Evolutionary conservation across 306 rosid genomes (phyloP), one percentile per base, ranked within the genome.

Genomic region (Sphenostylis stenocarpa): DNA sequence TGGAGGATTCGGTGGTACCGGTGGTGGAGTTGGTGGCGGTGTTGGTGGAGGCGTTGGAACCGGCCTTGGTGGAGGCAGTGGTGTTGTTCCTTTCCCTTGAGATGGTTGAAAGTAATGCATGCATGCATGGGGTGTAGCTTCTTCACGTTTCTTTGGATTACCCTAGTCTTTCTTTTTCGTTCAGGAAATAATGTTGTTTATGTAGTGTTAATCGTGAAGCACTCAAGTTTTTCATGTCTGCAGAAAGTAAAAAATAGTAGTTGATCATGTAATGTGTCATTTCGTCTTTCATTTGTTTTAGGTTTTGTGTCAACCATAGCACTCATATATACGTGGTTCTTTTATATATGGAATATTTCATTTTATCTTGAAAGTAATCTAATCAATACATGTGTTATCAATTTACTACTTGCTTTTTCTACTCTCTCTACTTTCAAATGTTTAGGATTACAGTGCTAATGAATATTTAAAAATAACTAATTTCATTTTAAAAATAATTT

Each of bases 1-100:
- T 39, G 85, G 87, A 1, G 85, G 85, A 4, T 11, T 70, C 6
- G 81, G 86, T 1, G 77, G 80, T 2, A 49, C 33, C 63, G 88
- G 85, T 19, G 86, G 77, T 6, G 88, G 87, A 0, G 34, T 39
- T 6, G 89, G 90, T 0, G 90, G 86, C 1, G 84, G 81, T 15
- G 75, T 26, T 0, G 87, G 77, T 29, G 83, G 86, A 0, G 77
- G 78, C 5, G 73, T 49, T 47, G 84, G 78, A 1, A 72, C 47
- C 3, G 91, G 88, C 0, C 36, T 76, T 0, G 85, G 84, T 2
- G 87, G 72, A 4, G 82, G 88, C 12, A 41, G 31, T 0, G 87
- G 90, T 17, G 78, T 75, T 80, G 80, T 88, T 80, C 92, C 89
- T 56, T 76, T 21, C 49, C 96, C 96, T 77, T 90, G 80, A 90